Base-by-base conservation (phyloP, 495 filamentous ascomycete genomes). In the Aspergillus indologenus region DNA sequence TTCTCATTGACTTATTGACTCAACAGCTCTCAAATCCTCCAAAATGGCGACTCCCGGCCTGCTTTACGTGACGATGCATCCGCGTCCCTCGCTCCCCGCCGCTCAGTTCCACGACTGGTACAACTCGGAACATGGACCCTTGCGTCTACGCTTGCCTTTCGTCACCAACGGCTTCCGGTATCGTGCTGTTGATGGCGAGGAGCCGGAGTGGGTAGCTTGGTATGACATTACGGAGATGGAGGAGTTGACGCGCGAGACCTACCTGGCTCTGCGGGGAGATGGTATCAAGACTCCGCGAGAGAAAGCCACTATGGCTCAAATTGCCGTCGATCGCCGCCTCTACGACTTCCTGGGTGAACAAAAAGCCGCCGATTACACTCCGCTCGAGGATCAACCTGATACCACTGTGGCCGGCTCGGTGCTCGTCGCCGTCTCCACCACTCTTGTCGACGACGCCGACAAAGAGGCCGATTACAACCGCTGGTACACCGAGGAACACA, bases 71-170 rank as follows among this genome's bases (percentile, higher is more conserved):
- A 90, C 87, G 22, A 91, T 90, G 88, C 84, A 90, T 67, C 88
- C 87, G 61, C 76, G 78, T 61, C 75, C 77, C 60, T 80, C 79
- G 26, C 79, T 91, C 53, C 79, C 84, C n/a, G 66, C 78, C 46
- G 76, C 83, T 57, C 85, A 89, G 66, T 92, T 92, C 75, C 88
- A 92, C 72, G 89, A 92, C 68, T 94, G 90, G 90, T 94, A 94
- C 76, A 90, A 92, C 76, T 90, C 87, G 69, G 90, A 94, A 71
- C 90, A 94, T 72, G 90, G 90, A 54, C 90, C 90, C 34, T 81
- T 85, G 44, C 83, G 90, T 26, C 80, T 92, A 18, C 85, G 88
- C 46, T 71, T 92, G 11, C 85, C 87, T 44, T 90, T 90, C 69
- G 79, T 88, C 68, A 71, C 70, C 45, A 92, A 90, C 69, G 90